These are phyloP conservation scores for Termitomyces sp. DNA, from an alignment of 768 basidiomycete genomes.

Conservation along the genomic window DNA sequence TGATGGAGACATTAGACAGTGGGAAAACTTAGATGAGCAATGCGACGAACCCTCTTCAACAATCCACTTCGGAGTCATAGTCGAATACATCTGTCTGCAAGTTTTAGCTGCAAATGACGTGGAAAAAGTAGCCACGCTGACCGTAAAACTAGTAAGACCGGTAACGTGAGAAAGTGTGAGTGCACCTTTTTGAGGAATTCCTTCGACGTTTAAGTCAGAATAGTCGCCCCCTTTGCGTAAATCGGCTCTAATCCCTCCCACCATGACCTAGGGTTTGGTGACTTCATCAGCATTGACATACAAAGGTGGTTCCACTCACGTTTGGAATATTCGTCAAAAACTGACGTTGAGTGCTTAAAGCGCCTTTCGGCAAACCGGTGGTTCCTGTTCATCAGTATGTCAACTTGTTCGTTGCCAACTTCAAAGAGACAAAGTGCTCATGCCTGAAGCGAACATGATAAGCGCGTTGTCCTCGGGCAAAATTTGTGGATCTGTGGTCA, in stretches of 20 bases:
- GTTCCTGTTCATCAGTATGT: slow-evolving; percentile 23
- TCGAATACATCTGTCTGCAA: slow-evolving; percentile 42
- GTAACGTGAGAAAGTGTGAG: slow-evolving; percentile 65
- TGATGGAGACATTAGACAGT: slow-evolving; percentile 11
- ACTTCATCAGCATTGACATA: background rate
- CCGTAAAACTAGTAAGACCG: slow-evolving; percentile 45
- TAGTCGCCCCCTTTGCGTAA: slow-evolving; percentile 41
- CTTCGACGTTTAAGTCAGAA: slow-evolving; percentile 22
- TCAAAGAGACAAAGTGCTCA: background rate
- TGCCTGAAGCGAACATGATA: slow-evolving; percentile 62
- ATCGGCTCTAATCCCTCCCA: slow-evolving; percentile 36
- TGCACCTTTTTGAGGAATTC: slow-evolving; percentile 41
- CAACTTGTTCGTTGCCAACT: background rate
- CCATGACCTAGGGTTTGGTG: slow-evolving; percentile 31
- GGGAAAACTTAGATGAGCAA: background rate
- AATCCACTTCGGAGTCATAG: slow-evolving; percentile 51
- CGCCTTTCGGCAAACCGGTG: slow-evolving; percentile 62
- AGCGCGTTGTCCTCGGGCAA: slow-evolving; percentile 53
- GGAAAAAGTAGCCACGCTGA: slow-evolving; percentile 17
- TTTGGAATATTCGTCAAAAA: slow-evolving; percentile 59
- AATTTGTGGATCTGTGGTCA: slow-evolving; percentile 25
- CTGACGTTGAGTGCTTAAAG: slow-evolving; percentile 58
- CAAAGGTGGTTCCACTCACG: slow-evolving; percentile 20
- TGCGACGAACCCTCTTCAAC: slow-evolving; percentile 44
- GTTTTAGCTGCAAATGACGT: background rate